A percentile compares a stretch with the other conserved stretches of the same genome.
Conservation (phyloP, 352 stramenopile species). For the Phytophthora hybrid region DNA sequence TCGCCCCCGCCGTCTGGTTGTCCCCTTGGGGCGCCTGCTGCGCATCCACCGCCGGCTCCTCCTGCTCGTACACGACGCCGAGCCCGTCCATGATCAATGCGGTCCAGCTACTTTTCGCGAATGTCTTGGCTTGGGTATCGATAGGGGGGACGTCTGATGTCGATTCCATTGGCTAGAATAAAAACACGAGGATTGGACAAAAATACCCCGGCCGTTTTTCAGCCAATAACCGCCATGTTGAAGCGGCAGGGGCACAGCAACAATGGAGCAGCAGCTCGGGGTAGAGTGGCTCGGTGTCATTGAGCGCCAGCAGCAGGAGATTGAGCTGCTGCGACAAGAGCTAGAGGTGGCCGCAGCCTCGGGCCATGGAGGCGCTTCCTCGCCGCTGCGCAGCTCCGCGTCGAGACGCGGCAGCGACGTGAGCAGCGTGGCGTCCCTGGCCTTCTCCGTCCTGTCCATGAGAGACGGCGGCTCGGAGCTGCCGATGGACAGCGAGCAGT, state of each 20-base stretch:
- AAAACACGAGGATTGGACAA: neutral
- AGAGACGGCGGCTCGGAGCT: slow-evolving; percentile 24
- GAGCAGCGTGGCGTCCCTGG: slow-evolving; percentile 38
- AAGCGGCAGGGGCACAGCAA: too few species aligned
- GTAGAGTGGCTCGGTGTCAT: slow-evolving; percentile 52
- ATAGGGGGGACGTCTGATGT: neutral
- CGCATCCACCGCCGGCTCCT: slow-evolving; percentile 55
- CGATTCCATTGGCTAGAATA: neutral
- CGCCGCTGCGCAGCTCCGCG: neutral
- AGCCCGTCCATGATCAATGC: slow-evolving; percentile 67
- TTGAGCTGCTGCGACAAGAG: slow-evolving; percentile 45
- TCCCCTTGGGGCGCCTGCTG: slow-evolving; percentile 18
- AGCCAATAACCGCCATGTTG: too few species aligned
- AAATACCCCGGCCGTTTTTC: too few species aligned
- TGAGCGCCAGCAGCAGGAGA: slow-evolving; percentile 60
- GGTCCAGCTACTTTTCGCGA: slow-evolving; percentile 29
- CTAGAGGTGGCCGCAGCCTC: slow-evolving; percentile 1
- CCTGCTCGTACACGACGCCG: slow-evolving; percentile 81
- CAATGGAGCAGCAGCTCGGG: slow-evolving; percentile 4
- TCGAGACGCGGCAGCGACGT: slow-evolving; percentile 19
- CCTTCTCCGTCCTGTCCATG: slow-evolving; percentile 37
- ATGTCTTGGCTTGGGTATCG: slow-evolving; percentile 5
- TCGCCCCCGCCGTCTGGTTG: slow-evolving; percentile 6
- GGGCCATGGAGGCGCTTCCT: neutral
- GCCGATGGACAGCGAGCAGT: slow-evolving; percentile 49